These are phyloP conservation scores for Brettanomyces custersianus DNA, from an alignment of 805 yeast genomes.

Conservation along the genomic window DNA sequence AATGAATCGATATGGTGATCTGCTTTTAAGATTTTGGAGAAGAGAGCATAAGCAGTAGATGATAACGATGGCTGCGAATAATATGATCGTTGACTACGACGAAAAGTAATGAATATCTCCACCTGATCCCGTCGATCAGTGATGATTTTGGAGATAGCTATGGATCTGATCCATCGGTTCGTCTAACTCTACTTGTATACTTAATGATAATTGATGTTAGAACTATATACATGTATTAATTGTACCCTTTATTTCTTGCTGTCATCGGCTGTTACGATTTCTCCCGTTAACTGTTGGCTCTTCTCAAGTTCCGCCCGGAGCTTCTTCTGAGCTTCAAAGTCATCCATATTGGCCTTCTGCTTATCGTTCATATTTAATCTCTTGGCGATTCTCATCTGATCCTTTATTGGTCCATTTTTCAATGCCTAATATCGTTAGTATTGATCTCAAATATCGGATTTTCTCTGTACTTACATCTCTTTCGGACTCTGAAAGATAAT, in stretches of 20 bases:
- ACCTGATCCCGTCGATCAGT: too few relatives aligned
- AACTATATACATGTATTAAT: too few relatives aligned
- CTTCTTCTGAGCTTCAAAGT: conserved; percentile 57
- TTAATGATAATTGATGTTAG: too few relatives aligned
- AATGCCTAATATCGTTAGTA: conserved; percentile 34
- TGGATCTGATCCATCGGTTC: too few relatives aligned
- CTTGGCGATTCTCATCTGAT: conserved; percentile 55
- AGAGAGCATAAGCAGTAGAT: conserved; percentile 37
- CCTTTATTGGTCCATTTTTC: conserved; percentile 79
- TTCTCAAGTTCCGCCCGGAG: conserved; percentile 48
- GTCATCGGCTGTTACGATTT: conserved; percentile 32
- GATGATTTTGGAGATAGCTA: too few relatives aligned
- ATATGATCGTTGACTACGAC: too few relatives aligned
- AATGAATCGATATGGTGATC: conserved; percentile 81
- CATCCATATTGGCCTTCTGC: conserved; percentile 49
- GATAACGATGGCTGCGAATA: conserved; percentile 8
- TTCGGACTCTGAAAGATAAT: conserved; percentile 60
- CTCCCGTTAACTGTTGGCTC: conserved; percentile 57
- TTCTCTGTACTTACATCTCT: conserved; percentile 37
- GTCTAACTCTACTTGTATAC: too few relatives aligned
- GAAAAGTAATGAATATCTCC: too few relatives aligned
- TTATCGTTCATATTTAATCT: conserved; percentile 26
- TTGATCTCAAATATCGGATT: not conserved
- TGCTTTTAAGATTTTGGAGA: conserved; percentile 77
- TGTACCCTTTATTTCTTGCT: conserved; percentile 2